These are phyloP conservation scores for Aspergillaceae sp. DNA, from an alignment of 2,329 filamentous ascomycete genomes.

Conservation along the genomic window DNA sequence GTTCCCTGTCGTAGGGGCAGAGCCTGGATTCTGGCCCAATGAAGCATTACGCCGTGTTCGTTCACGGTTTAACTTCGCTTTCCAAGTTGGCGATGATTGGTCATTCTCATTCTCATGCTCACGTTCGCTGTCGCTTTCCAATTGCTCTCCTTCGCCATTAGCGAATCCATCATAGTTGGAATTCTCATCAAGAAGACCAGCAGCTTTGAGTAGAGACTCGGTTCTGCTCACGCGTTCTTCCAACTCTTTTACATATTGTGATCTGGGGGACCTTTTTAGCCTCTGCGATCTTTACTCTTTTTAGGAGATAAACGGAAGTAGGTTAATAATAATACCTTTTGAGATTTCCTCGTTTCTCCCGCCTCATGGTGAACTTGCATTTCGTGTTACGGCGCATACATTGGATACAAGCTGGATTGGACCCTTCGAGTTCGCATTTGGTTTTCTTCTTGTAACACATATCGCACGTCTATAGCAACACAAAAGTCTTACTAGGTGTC, in stretches of 20 bases:
- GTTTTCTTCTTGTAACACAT: constrained; percentile 85
- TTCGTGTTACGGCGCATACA: constrained; percentile 92
- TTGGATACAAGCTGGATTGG: constrained; percentile 62
- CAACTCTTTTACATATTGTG: constrained; percentile 87
- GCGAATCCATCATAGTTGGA: constrained; percentile 39
- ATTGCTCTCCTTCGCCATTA: constrained; percentile 14
- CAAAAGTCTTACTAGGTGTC: constrained; percentile 7
- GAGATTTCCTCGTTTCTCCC: constrained; percentile 84
- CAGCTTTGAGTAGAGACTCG: constrained; percentile 76
- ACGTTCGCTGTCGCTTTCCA: constrained; percentile 8
- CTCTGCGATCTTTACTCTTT: neutral
- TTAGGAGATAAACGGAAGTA: neutral
- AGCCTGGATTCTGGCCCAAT: constrained; percentile 1
- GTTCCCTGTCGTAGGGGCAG: neutral
- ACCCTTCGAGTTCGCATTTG: constrained; percentile 87
- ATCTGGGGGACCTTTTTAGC: constrained; percentile 42
- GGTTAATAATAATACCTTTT: constrained; percentile 58
- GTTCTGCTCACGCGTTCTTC: constrained; percentile 87
- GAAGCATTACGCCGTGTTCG: constrained; percentile 9
- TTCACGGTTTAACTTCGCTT: constrained; percentile 17
- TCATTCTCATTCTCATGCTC: constrained; percentile 35
- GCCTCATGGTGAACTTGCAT: constrained; percentile 84
- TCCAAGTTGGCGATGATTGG: constrained; percentile 28
- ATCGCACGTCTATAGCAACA: constrained; percentile 61
- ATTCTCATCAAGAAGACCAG: constrained; percentile 72